These are phyloP conservation scores for Limnanthes douglasii DNA, from an alignment of 345 rosid species.

Conservation along the genomic window DNA sequence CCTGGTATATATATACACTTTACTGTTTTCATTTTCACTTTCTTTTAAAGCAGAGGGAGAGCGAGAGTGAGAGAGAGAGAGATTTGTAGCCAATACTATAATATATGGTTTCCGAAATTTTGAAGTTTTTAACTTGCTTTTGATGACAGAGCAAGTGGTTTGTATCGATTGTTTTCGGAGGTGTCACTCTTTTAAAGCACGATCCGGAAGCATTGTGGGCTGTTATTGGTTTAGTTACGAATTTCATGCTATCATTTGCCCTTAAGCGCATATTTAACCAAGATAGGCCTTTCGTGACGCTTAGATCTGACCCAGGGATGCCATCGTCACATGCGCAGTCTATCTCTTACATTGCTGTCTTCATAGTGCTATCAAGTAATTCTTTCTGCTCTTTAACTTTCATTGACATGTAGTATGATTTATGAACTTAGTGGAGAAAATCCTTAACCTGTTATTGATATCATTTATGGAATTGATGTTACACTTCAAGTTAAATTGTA, in stretches of 20 bases:
- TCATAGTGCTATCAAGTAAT: conserved; percentile 37
- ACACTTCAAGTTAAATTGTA: too few relatives aligned
- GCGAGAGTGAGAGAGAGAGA: background rate
- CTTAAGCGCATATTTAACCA: conserved; percentile 60
- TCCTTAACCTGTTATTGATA: too few relatives aligned
- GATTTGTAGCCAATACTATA: background rate
- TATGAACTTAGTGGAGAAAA: too few relatives aligned
- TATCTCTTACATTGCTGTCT: conserved; percentile 43
- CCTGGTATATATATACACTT: conserved; percentile 27
- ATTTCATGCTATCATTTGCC: conserved; percentile 23
- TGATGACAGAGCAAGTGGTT: conserved; percentile 75
- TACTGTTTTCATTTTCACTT: background rate
- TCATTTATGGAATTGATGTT: too few relatives aligned
- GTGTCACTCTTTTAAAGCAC: conserved; percentile 39
- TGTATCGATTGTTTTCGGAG: conserved; percentile 31
- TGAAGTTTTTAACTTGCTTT: background rate
- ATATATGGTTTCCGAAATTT: background rate
- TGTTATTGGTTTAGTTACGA: conserved; percentile 36
- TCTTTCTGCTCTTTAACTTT: too few relatives aligned
- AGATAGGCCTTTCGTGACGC: conserved; percentile 41
- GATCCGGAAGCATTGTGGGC: conserved; percentile 64
- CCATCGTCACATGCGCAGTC: conserved; percentile 87
- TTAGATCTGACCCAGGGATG: conserved; percentile 77
- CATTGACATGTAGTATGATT: too few relatives aligned
- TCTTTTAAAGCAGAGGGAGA: background rate